These are phyloP conservation scores for Extremus antarcticus DNA, from an alignment of 495 filamentous ascomycete genomes.

Conservation along the genomic window DNA sequence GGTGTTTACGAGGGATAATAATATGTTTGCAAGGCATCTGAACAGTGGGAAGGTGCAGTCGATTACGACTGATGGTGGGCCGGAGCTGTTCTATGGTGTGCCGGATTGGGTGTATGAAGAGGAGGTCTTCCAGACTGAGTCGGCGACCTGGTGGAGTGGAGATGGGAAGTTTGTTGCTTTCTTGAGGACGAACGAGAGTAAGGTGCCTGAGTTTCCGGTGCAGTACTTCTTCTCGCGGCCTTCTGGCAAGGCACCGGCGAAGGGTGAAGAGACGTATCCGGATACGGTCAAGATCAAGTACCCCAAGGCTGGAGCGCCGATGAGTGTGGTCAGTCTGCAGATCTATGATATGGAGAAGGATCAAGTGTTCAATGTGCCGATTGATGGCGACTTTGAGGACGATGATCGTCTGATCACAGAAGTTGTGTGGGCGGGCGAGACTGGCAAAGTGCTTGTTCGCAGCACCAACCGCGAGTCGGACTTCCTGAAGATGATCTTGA, in stretches of 20 bases:
- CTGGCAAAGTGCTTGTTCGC: constrained; percentile 65
- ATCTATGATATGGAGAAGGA: constrained; percentile 80
- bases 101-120: constrained; percentile 99
- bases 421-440: constrained; percentile 73
- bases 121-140: constrained; percentile 74
- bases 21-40: constrained; percentile 71
- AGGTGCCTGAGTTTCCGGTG: constrained; percentile 85
- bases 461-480: constrained; percentile 95
- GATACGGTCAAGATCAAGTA: constrained; percentile 91
- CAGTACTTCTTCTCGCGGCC: constrained; percentile 88
- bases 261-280: constrained; percentile 79
- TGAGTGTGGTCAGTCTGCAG: constrained; percentile 74
- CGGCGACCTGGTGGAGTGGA: constrained; percentile 85
- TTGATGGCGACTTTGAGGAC: constrained; percentile 65
- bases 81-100: constrained; percentile 87
- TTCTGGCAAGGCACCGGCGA: constrained; percentile 57
- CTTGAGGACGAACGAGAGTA: constrained; percentile 81
- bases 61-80: constrained; percentile 78
- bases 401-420: constrained; percentile 86
- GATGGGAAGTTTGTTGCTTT: constrained; percentile 85
- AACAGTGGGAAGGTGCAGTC: constrained; percentile 47
- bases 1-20: constrained; percentile 77
- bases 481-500: constrained; percentile 68
- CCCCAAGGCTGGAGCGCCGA: constrained; percentile 88
- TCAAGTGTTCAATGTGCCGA: constrained; percentile 68